These are phyloP conservation scores for Bryopsis sp. DNA, from an alignment of 139 green algal genomes.

Conservation along the genomic window DNA sequence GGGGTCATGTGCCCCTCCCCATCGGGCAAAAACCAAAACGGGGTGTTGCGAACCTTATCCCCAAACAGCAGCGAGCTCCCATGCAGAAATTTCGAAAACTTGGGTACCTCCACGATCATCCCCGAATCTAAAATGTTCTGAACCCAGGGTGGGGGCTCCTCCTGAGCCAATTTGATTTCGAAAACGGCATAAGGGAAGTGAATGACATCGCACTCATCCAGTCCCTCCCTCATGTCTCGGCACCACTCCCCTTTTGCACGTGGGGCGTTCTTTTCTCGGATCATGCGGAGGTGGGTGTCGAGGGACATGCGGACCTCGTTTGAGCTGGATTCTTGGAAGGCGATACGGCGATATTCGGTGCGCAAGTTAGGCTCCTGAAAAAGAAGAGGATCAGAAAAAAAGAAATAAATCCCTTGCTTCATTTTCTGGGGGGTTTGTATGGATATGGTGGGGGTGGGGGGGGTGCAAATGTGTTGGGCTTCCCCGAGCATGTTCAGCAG, in stretches of 20 bases:
- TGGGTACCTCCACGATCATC: conserved; percentile 57
- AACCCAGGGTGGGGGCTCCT: conserved; percentile 41
- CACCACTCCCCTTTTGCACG: conserved; percentile 35
- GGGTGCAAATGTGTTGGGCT: too few relatives aligned
- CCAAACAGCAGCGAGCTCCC: conserved; percentile 26
- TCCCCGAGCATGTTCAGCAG: too few relatives aligned
- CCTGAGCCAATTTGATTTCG: conserved; percentile 77
- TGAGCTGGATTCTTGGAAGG: conserved; percentile 57
- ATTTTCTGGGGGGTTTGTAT: too few relatives aligned
- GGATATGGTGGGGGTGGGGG: too few relatives aligned
- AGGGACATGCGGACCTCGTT: conserved; percentile 61
- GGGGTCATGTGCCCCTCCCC: conserved; percentile 30
- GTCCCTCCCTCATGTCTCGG: conserved; percentile 19
- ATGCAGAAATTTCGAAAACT: conserved; percentile 80
- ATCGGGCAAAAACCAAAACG: conserved; percentile 63
- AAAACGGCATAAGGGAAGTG: conserved; percentile 75
- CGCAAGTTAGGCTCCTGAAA: conserved; percentile 48
- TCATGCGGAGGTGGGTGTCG: conserved; percentile 50
- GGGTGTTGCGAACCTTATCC: conserved; percentile 38
- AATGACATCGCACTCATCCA: conserved; percentile 22
- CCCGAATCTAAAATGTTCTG: conserved; percentile 34
- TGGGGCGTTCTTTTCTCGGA: conserved; percentile 29
- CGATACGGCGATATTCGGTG: conserved; percentile 57
- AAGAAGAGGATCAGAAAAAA: not conserved
- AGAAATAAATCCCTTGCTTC: too few relatives aligned